Percentiles rank a stretch among this genome's conserved stretches.
These are phyloP conservation scores for Paramecium bursaria DNA, from an alignment of 73 alveolate genomes.

Conservation along the genomic window DNA sequence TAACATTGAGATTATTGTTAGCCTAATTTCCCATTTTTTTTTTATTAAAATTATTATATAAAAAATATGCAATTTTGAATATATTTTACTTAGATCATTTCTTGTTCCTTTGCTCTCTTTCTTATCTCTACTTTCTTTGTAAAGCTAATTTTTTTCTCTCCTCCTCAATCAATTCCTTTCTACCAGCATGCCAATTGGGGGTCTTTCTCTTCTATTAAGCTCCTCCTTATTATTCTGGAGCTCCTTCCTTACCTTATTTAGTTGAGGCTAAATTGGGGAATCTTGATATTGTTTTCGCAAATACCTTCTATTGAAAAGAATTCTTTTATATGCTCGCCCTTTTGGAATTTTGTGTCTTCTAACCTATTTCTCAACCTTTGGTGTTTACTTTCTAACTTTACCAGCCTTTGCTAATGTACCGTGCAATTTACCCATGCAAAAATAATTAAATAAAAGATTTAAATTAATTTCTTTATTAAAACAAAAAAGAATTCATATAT, in stretches of 20 bases:
- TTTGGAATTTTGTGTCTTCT: conserved; percentile 88
- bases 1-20: too few relatives aligned
- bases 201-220: conserved; percentile 53
- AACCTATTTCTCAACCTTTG: conserved; percentile 86
- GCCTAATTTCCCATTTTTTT: too few relatives aligned
- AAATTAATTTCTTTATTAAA: conserved; percentile 38
- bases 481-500: conserved; percentile 6
- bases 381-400: conserved; percentile 72
- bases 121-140: conserved; percentile 40
- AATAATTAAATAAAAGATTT: conserved; percentile 51
- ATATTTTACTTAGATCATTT: too few relatives aligned
- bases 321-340: conserved; percentile 98
- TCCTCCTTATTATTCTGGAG: background rate
- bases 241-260: background rate
- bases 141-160: conserved; percentile 53
- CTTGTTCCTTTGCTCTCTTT: too few relatives aligned
- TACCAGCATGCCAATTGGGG: conserved; percentile 75
- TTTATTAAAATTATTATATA: too few relatives aligned
- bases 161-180: conserved; percentile 68
- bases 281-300: too few relatives aligned
- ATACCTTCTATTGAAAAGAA: conserved; percentile 90
- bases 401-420: conserved; percentile 73
- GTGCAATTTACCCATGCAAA: conserved; percentile 68
- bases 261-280: too few relatives aligned
- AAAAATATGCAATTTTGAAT: too few relatives aligned